Base-by-base conservation (phyloP, 2,329 filamentous ascomycete genomes). In the Fonsecaea nubica region DNA sequence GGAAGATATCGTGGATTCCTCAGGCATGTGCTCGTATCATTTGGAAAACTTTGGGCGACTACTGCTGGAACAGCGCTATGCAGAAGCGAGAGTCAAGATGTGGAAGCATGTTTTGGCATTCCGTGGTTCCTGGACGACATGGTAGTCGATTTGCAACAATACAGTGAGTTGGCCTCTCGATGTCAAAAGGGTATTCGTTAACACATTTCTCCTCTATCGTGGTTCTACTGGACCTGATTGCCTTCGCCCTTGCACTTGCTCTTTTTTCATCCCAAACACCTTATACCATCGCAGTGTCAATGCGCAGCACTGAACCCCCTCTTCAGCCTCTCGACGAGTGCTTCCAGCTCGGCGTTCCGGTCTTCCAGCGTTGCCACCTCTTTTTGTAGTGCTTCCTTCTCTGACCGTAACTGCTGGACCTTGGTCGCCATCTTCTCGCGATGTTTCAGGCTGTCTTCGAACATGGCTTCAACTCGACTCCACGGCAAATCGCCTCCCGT, bases 311-410 rank as follows among this genome's bases (percentile, higher is more conserved):
- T 53, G 64, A 79, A 65, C 66, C 73, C 78, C 62, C 82, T 80
- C 35, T 74, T 71, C 7, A 74, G 76, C 15, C 81, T 73, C 72
- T 85, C 82, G 2, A 85, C 63, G 48, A 86, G 72, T 36, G 74
- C 74, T 66, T 80, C 78, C 54, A 80, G 66, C 30, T 73, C 71
- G 53, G 78, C 74, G 64, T 75, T 77, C 35, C 79, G 77, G 62
- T 80, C 78, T 68, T 80, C 79, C 69, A 76, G 77, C 38, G 74
- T 72, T 58, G 78, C 75, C 64, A 80, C 65, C 53, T 79, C 77
- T 64, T 69, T 76, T 70, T 78, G 77, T 66, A 80, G 67, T 2
- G 59, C 66, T 72, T 80, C 78, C 72, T 80, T 80, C 69, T 80
- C 79, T 2, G 74, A 75, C 42, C 78, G 68, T n/a, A 80, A 69